Base-by-base conservation (phyloP, 1,139 yeast species). In the Kazachstania sp. region DNA sequence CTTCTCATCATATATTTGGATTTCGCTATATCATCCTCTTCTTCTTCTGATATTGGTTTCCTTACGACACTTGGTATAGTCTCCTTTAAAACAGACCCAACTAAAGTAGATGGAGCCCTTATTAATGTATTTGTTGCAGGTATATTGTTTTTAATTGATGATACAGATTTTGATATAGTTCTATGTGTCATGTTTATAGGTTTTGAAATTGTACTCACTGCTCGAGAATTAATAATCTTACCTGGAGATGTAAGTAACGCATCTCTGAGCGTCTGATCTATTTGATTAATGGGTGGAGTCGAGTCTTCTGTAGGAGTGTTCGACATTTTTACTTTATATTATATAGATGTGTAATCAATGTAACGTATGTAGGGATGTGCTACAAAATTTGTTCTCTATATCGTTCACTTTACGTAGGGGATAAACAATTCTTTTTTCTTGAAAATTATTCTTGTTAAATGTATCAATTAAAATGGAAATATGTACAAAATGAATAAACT, bases 1-100 rank as follows among this genome's bases (percentile, higher is more conserved):
- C 76, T 72, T 51, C 68, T 69, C 13, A 76, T 73, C 63, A 72
- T 65, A 35, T 67, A 67, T 9, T 68, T 63, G 0, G 72, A 68
- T 32, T 54, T 56, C 1, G 70, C 72, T 30, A 63, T 57, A 49
- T 69, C 71, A n/a, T 52, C 56, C 2, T 52, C 57, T 20, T 42
- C 45, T 13, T 39, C 35, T 16, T 28, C 41, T 16, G 19, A 12
- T 18, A 15, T 26, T 38, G 31, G n/a, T 38, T 16, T 29, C 37
- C 37, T 31, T 1, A 16, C n/a, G 12, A 19, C 31, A 13, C n/a
- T n/a, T 12, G 37, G 37, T 15, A 39, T n/a, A 6, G 36, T 20
- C 16, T 39, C 42, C 42, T 31, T 39, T 16, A 40, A 18, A 2
- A 40, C 37, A 9, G 36, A 16, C 1, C 34, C 32, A 9, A 36